These are phyloP conservation scores for Coniferiporia sulphurascens DNA, from an alignment of 1,284 basidiomycete genomes.

Conservation along the genomic window DNA sequence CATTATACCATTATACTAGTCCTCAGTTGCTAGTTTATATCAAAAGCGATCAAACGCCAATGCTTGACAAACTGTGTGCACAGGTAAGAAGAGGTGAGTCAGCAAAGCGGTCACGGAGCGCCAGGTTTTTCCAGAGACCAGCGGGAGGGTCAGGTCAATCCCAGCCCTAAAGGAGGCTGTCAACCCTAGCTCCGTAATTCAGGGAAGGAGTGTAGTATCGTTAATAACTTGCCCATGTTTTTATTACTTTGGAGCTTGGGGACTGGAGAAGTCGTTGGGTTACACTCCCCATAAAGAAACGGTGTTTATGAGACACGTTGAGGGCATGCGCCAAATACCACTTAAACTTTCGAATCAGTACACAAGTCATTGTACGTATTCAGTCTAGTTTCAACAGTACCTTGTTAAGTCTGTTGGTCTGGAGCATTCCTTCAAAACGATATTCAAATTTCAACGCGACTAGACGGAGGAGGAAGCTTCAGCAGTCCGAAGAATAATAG, in stretches of 20 bases:
- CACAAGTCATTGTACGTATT: background rate
- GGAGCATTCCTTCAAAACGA: conserved; percentile 85
- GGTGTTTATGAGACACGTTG: conserved; percentile 79
- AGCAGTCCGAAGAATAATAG: no score
- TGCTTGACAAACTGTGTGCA: conserved; percentile 93
- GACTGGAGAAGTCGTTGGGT: conserved; percentile 67
- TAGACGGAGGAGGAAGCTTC: conserved; percentile 84
- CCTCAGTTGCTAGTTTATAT: conserved; percentile 57
- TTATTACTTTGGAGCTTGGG: conserved; percentile 58
- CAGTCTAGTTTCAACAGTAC: conserved; percentile 33
- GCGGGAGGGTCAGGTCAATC: conserved; percentile 69
- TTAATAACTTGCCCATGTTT: conserved; percentile 62
- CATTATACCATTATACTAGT: conserved; percentile 81
- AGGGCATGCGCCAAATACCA: conserved; percentile 94
- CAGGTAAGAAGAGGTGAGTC: conserved; percentile 77
- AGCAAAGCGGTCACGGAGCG: conserved; percentile 74
- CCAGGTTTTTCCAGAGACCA: conserved; percentile 67
- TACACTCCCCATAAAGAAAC: conserved; percentile 69
- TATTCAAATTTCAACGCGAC: conserved; percentile 89
- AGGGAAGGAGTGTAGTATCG: conserved; percentile 7
- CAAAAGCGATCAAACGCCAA: conserved; percentile 66
- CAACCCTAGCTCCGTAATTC: conserved; percentile 4
- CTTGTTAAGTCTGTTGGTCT: conserved; percentile 93
- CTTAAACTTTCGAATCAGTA: conserved; percentile 63
- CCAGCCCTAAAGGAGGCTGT: conserved; percentile 51